Evolutionary conservation across 768 basidiomycete species (phyloP).

Genomic region (Russula foetens): DNA sequence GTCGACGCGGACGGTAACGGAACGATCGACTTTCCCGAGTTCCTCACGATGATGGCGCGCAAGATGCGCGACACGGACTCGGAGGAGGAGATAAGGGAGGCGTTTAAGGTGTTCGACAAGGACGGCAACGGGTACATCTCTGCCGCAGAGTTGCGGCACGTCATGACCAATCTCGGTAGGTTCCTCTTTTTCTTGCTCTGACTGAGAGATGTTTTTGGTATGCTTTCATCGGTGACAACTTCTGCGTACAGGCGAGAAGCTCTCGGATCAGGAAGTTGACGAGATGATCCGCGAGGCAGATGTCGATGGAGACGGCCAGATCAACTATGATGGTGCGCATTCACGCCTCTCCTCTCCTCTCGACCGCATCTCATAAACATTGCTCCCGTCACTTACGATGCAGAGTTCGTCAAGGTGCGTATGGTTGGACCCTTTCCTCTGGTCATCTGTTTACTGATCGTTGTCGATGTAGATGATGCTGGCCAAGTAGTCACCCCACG

Average conservation of each 20-base stretch:
- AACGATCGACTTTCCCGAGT: slow-evolving; percentile 76
- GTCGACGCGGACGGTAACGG: slow-evolving; percentile 86
- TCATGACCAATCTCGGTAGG: slow-evolving; percentile 86
- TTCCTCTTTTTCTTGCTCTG: neutral
- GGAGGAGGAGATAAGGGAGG: slow-evolving; percentile 93
- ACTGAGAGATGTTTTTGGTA: neutral
- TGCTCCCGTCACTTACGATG: neutral
- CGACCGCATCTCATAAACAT: slow-evolving; percentile 1
- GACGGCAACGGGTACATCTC: slow-evolving; percentile 89
- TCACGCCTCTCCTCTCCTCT: neutral
- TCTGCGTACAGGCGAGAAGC: slow-evolving; percentile 60
- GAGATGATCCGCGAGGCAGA: slow-evolving; percentile 98
- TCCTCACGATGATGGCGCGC: slow-evolving; percentile 77
- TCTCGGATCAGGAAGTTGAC: slow-evolving; percentile 80
- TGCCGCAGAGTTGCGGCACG: slow-evolving; percentile 77
- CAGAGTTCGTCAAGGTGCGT: slow-evolving; percentile 71
- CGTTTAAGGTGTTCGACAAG: slow-evolving; percentile 96
- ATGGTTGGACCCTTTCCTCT: neutral
- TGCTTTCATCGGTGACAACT: neutral
- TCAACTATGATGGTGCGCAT: slow-evolving; percentile 69
- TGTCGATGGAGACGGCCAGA: slow-evolving; percentile 90
- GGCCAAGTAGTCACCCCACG: slow-evolving; percentile 40
- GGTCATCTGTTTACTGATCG: slow-evolving; percentile 7
- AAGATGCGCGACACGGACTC: slow-evolving; percentile 89
- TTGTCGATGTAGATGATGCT: slow-evolving; percentile 54